Evolutionary conservation across 2,329 filamentous ascomycete species (phyloP).

Genomic region (Fusarium coicis): DNA sequence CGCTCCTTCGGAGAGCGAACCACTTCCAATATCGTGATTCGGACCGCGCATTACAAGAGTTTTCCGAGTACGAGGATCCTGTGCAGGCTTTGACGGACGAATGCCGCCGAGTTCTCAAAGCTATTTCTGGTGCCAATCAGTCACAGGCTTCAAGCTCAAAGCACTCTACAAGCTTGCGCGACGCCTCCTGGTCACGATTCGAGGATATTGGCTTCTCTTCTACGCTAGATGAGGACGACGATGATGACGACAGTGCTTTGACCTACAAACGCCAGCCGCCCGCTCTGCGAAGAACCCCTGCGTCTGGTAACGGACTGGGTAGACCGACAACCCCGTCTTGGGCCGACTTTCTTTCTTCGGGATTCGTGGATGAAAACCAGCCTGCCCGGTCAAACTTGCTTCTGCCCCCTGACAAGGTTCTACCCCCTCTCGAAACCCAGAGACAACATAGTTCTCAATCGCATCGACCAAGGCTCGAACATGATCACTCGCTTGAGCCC

Average conservation of each 20-base stretch:
- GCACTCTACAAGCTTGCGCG: conserved; percentile 77
- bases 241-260: conserved; percentile 66
- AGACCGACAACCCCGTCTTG: conserved; percentile 96
- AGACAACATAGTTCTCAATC: conserved; percentile 89
- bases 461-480: conserved; percentile 77
- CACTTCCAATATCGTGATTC: conserved; percentile 96
- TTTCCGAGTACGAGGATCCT: conserved; percentile 90
- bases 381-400: conserved; percentile 71
- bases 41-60: conserved; percentile 84
- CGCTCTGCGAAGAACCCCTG: conserved; percentile 72
- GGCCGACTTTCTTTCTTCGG: conserved; percentile 96
- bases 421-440: conserved; percentile 82
- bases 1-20: conserved; percentile 87
- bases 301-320: conserved; percentile 75
- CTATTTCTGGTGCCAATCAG: conserved; percentile 89
- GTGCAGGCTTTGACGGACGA: conserved; percentile 90
- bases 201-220: conserved; percentile 93
- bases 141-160: conserved; percentile 78
- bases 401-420: conserved; percentile 89
- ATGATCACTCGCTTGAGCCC: conserved; percentile 78
- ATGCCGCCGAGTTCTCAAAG: conserved; percentile 87
- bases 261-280: conserved; percentile 51
- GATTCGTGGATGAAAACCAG: conserved; percentile 84
- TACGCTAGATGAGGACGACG: conserved; percentile 75
- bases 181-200: conserved; percentile 96